Evolutionary conservation across 306 rosid genomes (phyloP).

Genomic region (Inga oerstediana): DNA sequence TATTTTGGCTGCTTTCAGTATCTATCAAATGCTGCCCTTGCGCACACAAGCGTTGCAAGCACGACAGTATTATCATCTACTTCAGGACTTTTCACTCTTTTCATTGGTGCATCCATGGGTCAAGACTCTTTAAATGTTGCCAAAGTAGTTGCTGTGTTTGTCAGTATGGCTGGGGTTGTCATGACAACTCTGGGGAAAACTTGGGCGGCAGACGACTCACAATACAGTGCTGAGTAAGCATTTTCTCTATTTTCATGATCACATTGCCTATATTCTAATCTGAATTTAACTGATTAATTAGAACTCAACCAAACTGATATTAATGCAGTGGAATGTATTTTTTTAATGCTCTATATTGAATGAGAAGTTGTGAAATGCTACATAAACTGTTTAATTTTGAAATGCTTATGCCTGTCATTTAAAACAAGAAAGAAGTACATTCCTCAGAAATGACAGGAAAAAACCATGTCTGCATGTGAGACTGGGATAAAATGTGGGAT

Average conservation of each 20-base stretch:
- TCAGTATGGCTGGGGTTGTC: slow-evolving; percentile 78
- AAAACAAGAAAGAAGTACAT: not conserved
- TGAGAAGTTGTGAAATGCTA: not conserved
- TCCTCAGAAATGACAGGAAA: not conserved
- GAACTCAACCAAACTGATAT: not conserved
- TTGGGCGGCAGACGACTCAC: slow-evolving; percentile 73
- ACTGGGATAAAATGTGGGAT: not conserved
- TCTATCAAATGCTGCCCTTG: slow-evolving; percentile 81
- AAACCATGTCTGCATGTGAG: not conserved
- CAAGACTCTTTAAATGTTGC: slow-evolving; percentile 69
- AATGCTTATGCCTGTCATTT: not conserved
- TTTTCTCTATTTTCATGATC: slow-evolving; percentile 19
- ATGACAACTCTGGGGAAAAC: slow-evolving; percentile 86
- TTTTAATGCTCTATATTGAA: not conserved
- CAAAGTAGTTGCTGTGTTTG: slow-evolving; percentile 78
- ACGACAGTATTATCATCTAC: slow-evolving; percentile 83
- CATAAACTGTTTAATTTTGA: not conserved
- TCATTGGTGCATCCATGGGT: slow-evolving; percentile 67
- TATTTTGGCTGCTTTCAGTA: slow-evolving; percentile 52
- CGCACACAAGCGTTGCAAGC: slow-evolving; percentile 82
- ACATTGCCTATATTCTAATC: not conserved
- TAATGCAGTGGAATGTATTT: not conserved
- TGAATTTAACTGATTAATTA: slow-evolving; percentile 11
- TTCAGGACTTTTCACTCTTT: slow-evolving; percentile 83
- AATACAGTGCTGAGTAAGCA: slow-evolving; percentile 52